Evolutionary conservation across 257 asterid species (phyloP), one percentile per base, ranked within the genome.

Genomic region (Mentha longifolia): DNA sequence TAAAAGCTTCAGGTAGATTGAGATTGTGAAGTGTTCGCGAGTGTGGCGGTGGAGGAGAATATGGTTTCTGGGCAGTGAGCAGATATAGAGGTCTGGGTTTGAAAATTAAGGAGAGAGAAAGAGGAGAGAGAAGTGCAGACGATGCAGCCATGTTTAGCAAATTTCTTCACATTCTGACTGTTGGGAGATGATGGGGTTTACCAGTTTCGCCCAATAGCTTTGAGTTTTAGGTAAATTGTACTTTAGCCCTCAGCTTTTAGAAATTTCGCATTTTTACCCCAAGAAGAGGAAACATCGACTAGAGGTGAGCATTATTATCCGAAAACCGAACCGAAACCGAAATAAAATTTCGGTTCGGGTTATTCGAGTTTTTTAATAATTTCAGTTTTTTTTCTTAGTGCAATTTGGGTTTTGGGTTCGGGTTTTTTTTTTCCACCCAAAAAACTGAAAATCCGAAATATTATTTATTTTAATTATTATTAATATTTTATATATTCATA

Each of bases 81-180:
- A n/a, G 15, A 58, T 33, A 22, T 5, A 47, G 63, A 19, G 78
- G 25, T 67, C 70, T 73, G 22, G 59, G 81, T 17, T 73, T 67
- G 73, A 67, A 62, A 51, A 31, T 19, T n/a, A 39, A 73, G 68
- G 83, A 76, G 77, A 76, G 76, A 69, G 74, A 45, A 4, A 51
- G 71, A 39, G 76, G 63, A 54, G 82, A 74, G 65, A 77, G 77
- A 47, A 68, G 71, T 45, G 81, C 54, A 17, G 54, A 47, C 14
- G 54, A 47, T 47, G 54, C 75, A 6, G 82, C 80, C 84, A 79
- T 82, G 74, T 69, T 58, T 64, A 20, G 20, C 71, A 31, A 41
- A 19, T 54, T 61, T 30, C 66, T 74, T 60, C 73, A 52, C 79
- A 80, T 83, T 51, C 30, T 16, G 46, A 9, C 67, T 45, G 62